Conservation (phyloP, 1,139 yeast genomes). For the Yamadazyma membranifaciens region DNA sequence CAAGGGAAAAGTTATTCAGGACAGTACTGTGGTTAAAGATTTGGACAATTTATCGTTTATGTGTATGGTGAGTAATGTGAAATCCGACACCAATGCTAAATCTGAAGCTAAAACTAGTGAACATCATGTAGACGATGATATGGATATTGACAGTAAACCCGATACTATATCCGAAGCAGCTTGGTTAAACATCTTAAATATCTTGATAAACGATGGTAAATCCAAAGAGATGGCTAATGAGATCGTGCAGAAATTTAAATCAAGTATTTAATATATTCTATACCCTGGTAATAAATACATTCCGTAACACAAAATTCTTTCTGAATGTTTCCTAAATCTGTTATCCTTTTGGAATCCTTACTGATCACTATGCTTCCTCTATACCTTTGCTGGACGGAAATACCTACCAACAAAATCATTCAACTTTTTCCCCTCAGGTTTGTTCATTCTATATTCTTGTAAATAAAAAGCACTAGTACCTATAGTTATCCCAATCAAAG, state of each 20-base stretch:
- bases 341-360: no score
- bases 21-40: slow-evolving; percentile 27
- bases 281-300: no score
- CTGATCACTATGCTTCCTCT: no score
- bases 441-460: slow-evolving; percentile 54
- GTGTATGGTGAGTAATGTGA: slow-evolving; percentile 25
- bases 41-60: slow-evolving; percentile 27
- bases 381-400: not conserved
- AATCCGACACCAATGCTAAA: not conserved
- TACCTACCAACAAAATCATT: slow-evolving; percentile 37
- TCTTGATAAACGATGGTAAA: slow-evolving; percentile 32
- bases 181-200: slow-evolving; percentile 30
- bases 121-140: not conserved
- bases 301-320: no score
- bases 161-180: slow-evolving; percentile 20
- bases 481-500: slow-evolving; percentile 54
- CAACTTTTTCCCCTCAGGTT: slow-evolving; percentile 56
- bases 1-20: slow-evolving; percentile 46
- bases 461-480: slow-evolving; percentile 62
- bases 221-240: slow-evolving; percentile 22
- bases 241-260: slow-evolving; percentile 36
- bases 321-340: no score
- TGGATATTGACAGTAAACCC: slow-evolving; percentile 19
- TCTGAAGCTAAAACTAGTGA: not conserved
- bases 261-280: slow-evolving; percentile 5